Evolutionary conservation across 208 protist species (phyloP), one percentile per base, ranked within the genome.

Genomic region (Trypanosoma melophagium): DNA sequence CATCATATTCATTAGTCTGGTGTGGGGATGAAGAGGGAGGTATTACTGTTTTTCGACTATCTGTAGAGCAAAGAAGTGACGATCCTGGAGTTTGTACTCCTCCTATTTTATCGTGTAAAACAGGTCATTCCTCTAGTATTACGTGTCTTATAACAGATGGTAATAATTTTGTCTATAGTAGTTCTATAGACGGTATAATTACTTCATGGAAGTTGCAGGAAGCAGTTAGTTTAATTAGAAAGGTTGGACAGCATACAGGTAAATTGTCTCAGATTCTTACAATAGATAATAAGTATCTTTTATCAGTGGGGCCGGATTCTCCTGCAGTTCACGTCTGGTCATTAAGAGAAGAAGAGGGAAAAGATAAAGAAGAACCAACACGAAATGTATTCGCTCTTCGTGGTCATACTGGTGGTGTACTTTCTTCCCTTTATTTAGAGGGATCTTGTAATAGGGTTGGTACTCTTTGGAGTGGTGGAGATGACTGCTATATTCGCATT

Each of bases 401-500:
- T 17, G 65, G 65, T 53, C 65, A 70, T 55, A 56, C 55, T 25
- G 65, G 56, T 19, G 25, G 60, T 55, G 65, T 70, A 25, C 45
- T 60, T 44, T 47, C 44, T 47, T 62, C 54, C 9, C 21, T 62
- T 31, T 51, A 54, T 44, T n/a, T 70, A 50, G 2, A 31, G 0
- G 47, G 25, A 4, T 22, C 2, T 21, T 17, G 16, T 55, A 47
- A 35, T 60, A 10, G 16, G 7, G 49, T 8, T 31, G 60, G 56
- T 38, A 16, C 22, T 38, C 25, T 73, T 35, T 73, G 67, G 67
- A 73, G 50, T 24, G 67, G 45, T 45, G 67, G 67, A n/a, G 58
- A 65, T 3, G 67, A 73, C n/a, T 17, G 52, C 22, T 58, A 66
- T 42, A 61, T 73, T 59, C 58, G 51, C n/a, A 47, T 66, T 16